A percentile compares a stretch with the other conserved stretches of the same genome.
phyloP scores from a whole-genome alignment of 1,139 yeast species.

The Candida anutae region DNA sequence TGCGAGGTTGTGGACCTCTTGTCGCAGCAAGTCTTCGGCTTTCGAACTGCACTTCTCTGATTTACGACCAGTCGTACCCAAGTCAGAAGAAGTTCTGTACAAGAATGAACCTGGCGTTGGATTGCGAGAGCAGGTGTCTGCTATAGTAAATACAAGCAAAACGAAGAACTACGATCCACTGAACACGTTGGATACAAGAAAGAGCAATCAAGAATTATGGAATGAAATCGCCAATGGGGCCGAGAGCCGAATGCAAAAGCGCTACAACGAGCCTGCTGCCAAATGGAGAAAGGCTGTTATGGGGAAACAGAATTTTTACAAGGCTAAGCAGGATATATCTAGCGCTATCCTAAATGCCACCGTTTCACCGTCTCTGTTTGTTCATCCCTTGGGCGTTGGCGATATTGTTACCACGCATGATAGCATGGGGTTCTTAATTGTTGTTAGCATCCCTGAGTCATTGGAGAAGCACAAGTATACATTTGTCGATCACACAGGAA shows the following conservation, averaged over 20 bases:
- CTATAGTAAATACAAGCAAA: no score
- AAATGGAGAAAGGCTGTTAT: constrained; percentile 12
- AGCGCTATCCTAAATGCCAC: constrained; percentile 15
- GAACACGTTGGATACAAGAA: constrained; percentile 7
- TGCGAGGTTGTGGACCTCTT: no score
- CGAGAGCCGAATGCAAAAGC: constrained; percentile 10
- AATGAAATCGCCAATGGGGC: constrained; percentile 10
- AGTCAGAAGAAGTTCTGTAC: no score
- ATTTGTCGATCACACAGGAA: constrained; percentile 50
- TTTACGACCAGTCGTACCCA: no score
- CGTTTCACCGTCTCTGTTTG: constrained; percentile 17
- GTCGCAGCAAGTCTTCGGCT: no score
- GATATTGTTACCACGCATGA: no score
- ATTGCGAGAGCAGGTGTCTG: no score
- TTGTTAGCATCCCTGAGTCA: constrained; percentile 24
- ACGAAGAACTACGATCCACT: no score
- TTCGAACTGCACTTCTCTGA: no score
- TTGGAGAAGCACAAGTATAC: constrained; percentile 33
- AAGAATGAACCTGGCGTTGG: no score
- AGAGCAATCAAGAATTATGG: constrained; percentile 9
- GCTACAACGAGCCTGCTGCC: constrained; percentile 14
- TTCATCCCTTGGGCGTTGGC: constrained; percentile 24
- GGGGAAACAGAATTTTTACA: background rate
- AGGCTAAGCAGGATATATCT: constrained; percentile 4
- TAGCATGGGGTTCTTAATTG: no score